phyloP scores from a whole-genome alignment of 1,139 yeast genomes.

The Wickerhamomyces sp. region DNA sequence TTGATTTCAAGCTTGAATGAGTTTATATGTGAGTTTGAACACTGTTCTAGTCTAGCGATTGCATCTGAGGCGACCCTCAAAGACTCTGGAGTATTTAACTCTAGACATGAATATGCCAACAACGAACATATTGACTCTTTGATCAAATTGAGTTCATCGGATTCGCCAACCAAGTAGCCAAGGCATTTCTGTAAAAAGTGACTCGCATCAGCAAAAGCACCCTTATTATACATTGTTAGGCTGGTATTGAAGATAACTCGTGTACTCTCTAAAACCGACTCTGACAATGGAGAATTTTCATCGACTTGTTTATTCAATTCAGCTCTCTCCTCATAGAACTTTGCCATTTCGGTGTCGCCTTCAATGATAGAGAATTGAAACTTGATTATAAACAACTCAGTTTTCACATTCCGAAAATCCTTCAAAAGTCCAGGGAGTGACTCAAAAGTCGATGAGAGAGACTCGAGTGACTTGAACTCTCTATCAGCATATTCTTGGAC shows the following conservation, averaged over 20 bases:
- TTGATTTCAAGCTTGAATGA: conserved; percentile 21
- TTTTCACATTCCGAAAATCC: conserved; percentile 11
- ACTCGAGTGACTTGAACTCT: conserved; percentile 14
- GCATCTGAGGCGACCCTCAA: conserved; percentile 12
- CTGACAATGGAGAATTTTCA: neutral
- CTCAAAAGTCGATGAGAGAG: conserved; percentile 10
- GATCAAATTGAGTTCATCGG: conserved; percentile 1
- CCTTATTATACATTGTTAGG: conserved; percentile 15
- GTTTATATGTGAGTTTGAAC: conserved; percentile 16
- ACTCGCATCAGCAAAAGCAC: conserved; percentile 12
- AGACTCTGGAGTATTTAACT: conserved; percentile 9
- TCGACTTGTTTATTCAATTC: conserved; percentile 8
- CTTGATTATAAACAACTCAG: conserved; percentile 21
- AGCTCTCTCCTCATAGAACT: conserved; percentile 24
- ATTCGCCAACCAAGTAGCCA: conserved; percentile 7
- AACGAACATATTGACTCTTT: conserved; percentile 14
- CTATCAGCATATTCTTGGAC: conserved; percentile 20
- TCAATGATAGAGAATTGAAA: conserved; percentile 22
- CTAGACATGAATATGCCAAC: conserved; percentile 21
- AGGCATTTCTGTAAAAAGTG: conserved; percentile 19
- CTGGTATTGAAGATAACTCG: conserved; percentile 24
- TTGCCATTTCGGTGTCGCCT: conserved; percentile 24
- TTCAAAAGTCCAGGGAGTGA: neutral
- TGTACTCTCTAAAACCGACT: conserved; percentile 13
- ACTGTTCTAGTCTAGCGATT: conserved; percentile 12